A percentile compares a stretch with the other conserved stretches of the same genome.
Conservation (phyloP, 371 early-diverging fungal genomes). For the Conidiobolus coronatus region DNA sequence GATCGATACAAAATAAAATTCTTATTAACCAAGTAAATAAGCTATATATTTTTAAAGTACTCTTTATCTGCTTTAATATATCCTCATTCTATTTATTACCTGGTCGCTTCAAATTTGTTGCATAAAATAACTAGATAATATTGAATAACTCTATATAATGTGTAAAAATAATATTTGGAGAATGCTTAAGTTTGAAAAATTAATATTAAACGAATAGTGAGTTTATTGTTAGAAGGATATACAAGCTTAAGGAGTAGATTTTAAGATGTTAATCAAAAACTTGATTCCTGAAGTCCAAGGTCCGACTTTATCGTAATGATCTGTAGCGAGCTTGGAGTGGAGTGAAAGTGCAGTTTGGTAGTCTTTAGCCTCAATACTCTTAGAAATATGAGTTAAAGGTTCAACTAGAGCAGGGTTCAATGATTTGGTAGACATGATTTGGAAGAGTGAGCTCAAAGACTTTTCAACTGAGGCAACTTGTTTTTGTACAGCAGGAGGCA, state of each 20-base stretch:
- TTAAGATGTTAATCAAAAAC: slow-evolving; percentile 3
- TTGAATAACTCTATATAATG: too few species aligned
- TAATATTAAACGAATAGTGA: too few species aligned
- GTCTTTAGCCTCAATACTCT: slow-evolving; percentile 13
- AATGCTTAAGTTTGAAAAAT: too few species aligned
- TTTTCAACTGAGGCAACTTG: slow-evolving; percentile 52
- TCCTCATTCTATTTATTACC: too few species aligned
- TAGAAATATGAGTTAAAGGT: slow-evolving; percentile 24
- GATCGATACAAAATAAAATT: too few species aligned
- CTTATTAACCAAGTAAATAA: too few species aligned
- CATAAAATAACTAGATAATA: too few species aligned
- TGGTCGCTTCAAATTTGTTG: too few species aligned
- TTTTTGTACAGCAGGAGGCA: slow-evolving; percentile 34
- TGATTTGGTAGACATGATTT: slow-evolving; percentile 46
- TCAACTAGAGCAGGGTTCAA: slow-evolving; percentile 24
- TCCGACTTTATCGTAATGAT: slow-evolving; percentile 2
- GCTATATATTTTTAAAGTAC: too few species aligned
- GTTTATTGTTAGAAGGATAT: too few species aligned
- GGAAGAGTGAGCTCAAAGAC: slow-evolving; percentile 38
- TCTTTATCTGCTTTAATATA: too few species aligned
- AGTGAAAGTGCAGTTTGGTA: slow-evolving; percentile 1
- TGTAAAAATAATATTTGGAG: too few species aligned
- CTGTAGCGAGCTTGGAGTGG: slow-evolving; percentile 3
- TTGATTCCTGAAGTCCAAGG: slow-evolving; percentile 2
- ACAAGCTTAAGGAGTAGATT: not conserved